phyloP scores from a whole-genome alignment of 306 rosid genomes.

The Castanea crenata region DNA sequence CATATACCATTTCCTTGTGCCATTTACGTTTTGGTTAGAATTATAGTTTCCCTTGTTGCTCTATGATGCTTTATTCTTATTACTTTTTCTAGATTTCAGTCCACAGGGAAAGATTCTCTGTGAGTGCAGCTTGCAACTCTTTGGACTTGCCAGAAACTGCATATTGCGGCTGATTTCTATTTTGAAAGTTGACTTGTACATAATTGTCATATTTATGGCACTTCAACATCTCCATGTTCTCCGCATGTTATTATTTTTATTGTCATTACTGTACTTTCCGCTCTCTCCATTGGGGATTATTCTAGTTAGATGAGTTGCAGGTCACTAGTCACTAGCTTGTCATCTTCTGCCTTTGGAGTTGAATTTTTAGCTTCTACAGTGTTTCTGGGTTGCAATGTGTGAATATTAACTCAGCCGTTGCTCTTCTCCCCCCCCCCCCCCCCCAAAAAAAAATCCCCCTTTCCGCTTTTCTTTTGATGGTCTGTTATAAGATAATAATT shows the following conservation, averaged over 20 bases:
- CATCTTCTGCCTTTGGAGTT: no score
- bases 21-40: constrained; percentile 8
- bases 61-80: constrained; percentile 9
- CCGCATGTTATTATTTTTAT: background rate
- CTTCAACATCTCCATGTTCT: background rate
- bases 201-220: constrained; percentile 8
- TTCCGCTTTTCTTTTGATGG: no score
- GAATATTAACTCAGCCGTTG: no score
- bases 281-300: no score
- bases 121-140: constrained; percentile 3
- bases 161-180: constrained; percentile 15
- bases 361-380: no score
- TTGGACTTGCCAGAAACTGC: constrained; percentile 24
- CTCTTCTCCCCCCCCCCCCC: no score
- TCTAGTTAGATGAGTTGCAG: no score
- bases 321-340: no score
- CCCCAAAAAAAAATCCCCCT: no score
- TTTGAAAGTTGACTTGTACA: background rate
- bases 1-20: constrained; percentile 18
- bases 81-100: constrained; percentile 27
- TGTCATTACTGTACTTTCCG: no score
- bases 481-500: no score
- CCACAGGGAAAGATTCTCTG: background rate
- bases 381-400: no score
- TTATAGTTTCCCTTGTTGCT: constrained; percentile 10